Evolutionary conservation across 345 rosid genomes (phyloP).

Genomic region (Gossypium ekmanianum): DNA sequence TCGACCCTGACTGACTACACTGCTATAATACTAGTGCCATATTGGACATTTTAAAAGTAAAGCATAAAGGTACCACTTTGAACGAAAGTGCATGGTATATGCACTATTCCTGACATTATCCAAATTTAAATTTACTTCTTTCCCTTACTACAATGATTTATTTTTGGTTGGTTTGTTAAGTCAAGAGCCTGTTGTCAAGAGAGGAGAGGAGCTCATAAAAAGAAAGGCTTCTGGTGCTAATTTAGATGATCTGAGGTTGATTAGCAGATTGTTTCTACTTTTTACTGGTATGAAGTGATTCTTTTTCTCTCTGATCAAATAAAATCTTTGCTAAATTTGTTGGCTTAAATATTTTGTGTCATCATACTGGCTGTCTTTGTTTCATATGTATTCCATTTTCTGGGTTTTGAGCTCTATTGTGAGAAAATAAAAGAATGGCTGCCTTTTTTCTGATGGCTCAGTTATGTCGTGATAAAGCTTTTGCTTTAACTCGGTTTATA

Average conservation of each 20-base stretch:
- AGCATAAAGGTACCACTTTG: background rate
- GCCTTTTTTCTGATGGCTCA: background rate
- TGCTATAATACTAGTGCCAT: background rate
- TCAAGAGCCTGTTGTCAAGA: constrained; percentile 56
- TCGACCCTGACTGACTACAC: background rate
- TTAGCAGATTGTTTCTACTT: constrained; percentile 59
- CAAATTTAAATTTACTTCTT: background rate
- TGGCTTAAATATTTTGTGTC: background rate
- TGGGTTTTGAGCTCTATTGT: background rate
- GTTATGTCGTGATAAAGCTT: background rate
- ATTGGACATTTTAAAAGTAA: background rate
- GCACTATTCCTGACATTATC: background rate
- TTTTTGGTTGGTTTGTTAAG: constrained; percentile 13
- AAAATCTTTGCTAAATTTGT: background rate
- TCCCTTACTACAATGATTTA: constrained; percentile 10
- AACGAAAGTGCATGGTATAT: background rate
- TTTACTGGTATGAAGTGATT: constrained; percentile 65
- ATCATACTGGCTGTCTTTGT: background rate
- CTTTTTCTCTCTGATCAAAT: constrained; percentile 10
- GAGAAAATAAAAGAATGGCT: background rate
- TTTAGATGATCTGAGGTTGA: constrained; percentile 71
- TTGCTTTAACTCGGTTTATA: background rate
- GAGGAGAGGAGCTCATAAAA: constrained; percentile 87
- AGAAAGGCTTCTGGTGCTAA: constrained; percentile 66
- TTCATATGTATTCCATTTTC: background rate